Base-by-base conservation (phyloP, 2,329 filamentous ascomycete species). In the Colletotrichum limetticola region DNA sequence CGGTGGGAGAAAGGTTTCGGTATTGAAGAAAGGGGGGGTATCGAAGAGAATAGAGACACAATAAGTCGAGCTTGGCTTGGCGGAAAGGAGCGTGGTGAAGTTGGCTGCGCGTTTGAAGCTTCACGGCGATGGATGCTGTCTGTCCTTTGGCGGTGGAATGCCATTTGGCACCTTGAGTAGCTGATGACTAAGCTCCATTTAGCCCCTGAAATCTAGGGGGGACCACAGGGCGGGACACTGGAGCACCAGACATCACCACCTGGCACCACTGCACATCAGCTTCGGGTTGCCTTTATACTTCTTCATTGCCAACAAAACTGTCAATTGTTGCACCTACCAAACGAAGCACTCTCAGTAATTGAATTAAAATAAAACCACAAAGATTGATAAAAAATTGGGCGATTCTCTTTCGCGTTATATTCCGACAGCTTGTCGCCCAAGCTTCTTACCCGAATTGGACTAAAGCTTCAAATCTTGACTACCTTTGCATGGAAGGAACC, bases 1-100 rank as follows among this genome's bases (percentile, higher is more conserved):
- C 22, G 24, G 19, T 35, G 88, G 78, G 83, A 83, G 64, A 79
- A 74, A 49, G 78, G 74, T 69, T 77, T 79, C 77, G 85, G 77
- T 78, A 71, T 65, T 16, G 8, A 42, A 56, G 37, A 26, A 58
- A 42, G 35, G 22, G 9, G 9, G 3, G 9, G 28, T 1, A 22
- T 19, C 4, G 16, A 22, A 55, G 42, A 59, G 26, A 22, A 55
- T 32, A 19, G 49, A 53, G 57, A 4, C 28, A 68, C 28, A 42
- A 60, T 32, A 59, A 26, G 42, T 24, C 37, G 26, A 19, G 19
- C 19, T 35, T 26, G 42, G 22, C 28, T 42, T 32, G 57, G 52
- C 30, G 46, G 66, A 75, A 80, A 80, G 67, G 79, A 81, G 76
- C 69, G 79, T 80, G 75, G 56, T 72, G 59, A 74, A 75, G 74